Base-by-base conservation (phyloP, 306 rosid genomes). In the Acacia melanoxylon region DNA sequence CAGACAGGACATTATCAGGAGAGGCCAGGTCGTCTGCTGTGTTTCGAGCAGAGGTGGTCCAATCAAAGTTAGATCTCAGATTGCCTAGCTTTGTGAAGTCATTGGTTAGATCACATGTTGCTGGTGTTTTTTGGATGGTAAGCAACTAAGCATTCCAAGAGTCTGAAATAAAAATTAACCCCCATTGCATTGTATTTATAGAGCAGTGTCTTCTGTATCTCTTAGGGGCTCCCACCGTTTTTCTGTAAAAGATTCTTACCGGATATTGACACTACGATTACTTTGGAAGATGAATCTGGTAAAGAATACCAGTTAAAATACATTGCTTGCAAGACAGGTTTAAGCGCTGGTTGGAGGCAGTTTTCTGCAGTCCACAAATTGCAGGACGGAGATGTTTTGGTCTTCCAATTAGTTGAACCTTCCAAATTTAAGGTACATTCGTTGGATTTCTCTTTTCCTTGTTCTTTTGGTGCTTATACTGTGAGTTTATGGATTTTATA, bases 271-370 rank as follows among this genome's bases (percentile, higher is more conserved):
- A 74, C 69, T 51, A 86, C 91, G 14, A 51, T 95, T 54, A 89
- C 81, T 78, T 86, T 95, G 85, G 98, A 91, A 87, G 95, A 95
- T 84, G 97, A 95, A 83, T 82, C 79, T 78, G 97, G 94, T 63
- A 93, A 75, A 86, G 92, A 88, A 54, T 88, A 80, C 81, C 87
- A 82, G 20, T 81, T 82, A 35, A 95, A 95, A 81, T 95, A 89
- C 84, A 88, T 95, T 74, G 98, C 98, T 10, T 89, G 77, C 80
- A 95, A 91, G 87, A 88, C 95, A 22, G 98, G 98, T 69, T 77
- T 95, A 58, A 89, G 98, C 73, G 90, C 98, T 84, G 98, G 98
- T 63, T 95, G 98, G 97, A 93, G 97, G 82, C 98, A 93, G 83
- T 95, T 93, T 84, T 89, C 95, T 77, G 97, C 84, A 76, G 88